phyloP scores from a whole-genome alignment of 768 basidiomycete genomes.

The Trametes sanguinea region DNA sequence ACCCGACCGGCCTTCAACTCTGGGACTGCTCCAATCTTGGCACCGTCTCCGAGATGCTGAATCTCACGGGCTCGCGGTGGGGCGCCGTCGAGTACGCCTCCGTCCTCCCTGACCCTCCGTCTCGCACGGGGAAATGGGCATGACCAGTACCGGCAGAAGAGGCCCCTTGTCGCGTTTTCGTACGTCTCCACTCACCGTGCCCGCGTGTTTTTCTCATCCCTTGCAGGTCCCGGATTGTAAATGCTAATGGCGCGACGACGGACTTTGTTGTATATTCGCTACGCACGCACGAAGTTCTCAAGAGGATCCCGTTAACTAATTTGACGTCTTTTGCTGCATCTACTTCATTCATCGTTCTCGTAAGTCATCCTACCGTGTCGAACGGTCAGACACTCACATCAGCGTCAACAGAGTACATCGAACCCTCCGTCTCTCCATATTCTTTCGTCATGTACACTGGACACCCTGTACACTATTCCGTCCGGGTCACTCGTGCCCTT shows the following conservation, averaged over 20 bases:
- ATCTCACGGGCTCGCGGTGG: conserved; percentile 44
- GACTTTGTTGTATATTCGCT: conserved; percentile 49
- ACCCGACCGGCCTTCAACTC: conserved; percentile 53
- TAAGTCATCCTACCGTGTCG: conserved; percentile 29
- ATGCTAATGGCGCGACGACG: conserved; percentile 22
- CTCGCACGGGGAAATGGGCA: conserved; percentile 5
- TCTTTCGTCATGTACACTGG: conserved; percentile 55
- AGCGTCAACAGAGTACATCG: conserved; percentile 50
- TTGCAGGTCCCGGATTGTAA: conserved; percentile 23
- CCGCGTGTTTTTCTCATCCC: neutral
- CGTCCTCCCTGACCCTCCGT: conserved; percentile 40
- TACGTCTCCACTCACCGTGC: conserved; percentile 24
- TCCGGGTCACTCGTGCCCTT: conserved; percentile 49
- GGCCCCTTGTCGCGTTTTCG: conserved; percentile 40
- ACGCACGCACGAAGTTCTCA: conserved; percentile 50
- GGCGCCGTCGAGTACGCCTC: conserved; percentile 41
- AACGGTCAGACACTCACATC: neutral
- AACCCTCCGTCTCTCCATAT: conserved; percentile 57
- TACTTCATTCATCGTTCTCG: conserved; percentile 55
- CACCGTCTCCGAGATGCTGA: conserved; percentile 53
- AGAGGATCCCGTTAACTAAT: conserved; percentile 46
- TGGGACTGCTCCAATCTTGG: conserved; percentile 63
- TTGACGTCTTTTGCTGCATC: conserved; percentile 49
- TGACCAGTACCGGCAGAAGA: conserved; percentile 36
- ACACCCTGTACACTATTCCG: conserved; percentile 51